A percentile compares a stretch with the other conserved stretches of the same genome.
phyloP scores from a whole-genome alignment of 495 filamentous ascomycete species.

The Cudoniella acicularis region DNA sequence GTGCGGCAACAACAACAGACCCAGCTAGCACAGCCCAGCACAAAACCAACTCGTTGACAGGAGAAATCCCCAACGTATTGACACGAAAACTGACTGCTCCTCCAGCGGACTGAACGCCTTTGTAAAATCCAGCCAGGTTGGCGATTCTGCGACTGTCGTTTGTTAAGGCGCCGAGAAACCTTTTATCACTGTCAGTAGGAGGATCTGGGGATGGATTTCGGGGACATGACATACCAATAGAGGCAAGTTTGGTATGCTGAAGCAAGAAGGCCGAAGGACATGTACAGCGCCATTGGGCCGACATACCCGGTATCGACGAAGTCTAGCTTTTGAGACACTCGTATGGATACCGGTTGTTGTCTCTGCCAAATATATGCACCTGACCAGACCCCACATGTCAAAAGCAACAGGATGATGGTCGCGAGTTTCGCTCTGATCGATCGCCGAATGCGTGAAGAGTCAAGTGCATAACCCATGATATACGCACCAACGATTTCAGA shows the following conservation, averaged over 20 bases:
- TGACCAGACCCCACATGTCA: constrained; percentile 83
- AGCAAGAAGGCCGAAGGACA: constrained; percentile 89
- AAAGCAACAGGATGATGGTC: constrained; percentile 57
- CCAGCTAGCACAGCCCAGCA: constrained; percentile 55
- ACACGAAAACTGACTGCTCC: constrained; percentile 75
- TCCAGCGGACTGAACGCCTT: constrained; percentile 86
- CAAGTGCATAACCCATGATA: constrained; percentile 72
- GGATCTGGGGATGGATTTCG: not conserved
- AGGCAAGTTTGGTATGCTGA: constrained; percentile 78
- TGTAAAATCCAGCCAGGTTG: constrained; percentile 92
- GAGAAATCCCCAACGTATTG: constrained; percentile 59
- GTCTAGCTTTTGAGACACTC: constrained; percentile 45
- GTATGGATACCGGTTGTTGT: constrained; percentile 48
- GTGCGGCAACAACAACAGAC: constrained; percentile 60
- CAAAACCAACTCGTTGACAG: constrained; percentile 38
- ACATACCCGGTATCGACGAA: constrained; percentile 64
- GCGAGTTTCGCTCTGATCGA: constrained; percentile 69
- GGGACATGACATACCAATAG: constrained; percentile 65
- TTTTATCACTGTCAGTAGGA: constrained; percentile 23
- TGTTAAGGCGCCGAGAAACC: constrained; percentile 84
- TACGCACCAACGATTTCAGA: constrained; percentile 82
- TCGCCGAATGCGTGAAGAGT: constrained; percentile 58
- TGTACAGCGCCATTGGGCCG: constrained; percentile 84
- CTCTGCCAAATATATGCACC: constrained; percentile 77
- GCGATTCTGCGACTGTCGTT: constrained; percentile 86